phyloP scores from a whole-genome alignment of 2,329 filamentous ascomycete genomes.

The Cercospora citrullina region DNA sequence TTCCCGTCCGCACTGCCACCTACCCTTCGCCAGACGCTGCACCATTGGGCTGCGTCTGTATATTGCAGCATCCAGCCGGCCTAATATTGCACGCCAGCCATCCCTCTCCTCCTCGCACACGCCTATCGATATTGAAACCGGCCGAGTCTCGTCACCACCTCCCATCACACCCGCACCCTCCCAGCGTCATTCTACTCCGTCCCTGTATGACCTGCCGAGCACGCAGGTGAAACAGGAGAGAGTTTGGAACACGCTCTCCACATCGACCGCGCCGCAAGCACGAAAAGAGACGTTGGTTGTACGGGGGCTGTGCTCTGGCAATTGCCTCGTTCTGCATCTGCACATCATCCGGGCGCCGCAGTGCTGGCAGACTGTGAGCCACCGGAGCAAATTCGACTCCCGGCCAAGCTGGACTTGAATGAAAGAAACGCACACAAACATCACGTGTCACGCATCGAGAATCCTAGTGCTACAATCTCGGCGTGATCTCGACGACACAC shows the following conservation, averaged over 20 bases:
- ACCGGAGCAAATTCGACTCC: not conserved
- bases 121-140: conserved; percentile 17
- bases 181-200: conserved; percentile 1
- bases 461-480: not conserved
- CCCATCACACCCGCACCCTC: conserved; percentile 4
- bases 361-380: conserved; percentile 5
- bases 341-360: conserved; percentile 2
- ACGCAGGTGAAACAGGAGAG: conserved; percentile 21
- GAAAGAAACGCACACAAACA: not conserved
- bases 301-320: conserved; percentile 7
- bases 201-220: conserved; percentile 16
- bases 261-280: conserved; percentile 6
- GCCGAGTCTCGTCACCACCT: conserved; percentile 15
- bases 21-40: conserved; percentile 19
- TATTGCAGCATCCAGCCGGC: conserved; percentile 19
- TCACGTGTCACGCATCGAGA: not conserved
- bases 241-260: conserved; percentile 9
- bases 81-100: conserved; percentile 16
- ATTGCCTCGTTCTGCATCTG: not conserved
- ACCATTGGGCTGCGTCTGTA: conserved; percentile 8
- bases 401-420: conserved; percentile 26
- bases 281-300: conserved; percentile 12
- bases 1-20: not conserved
- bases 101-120: conserved; percentile 9
- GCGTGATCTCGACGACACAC: not conserved